Percentiles rank a stretch among this genome's conserved stretches.
Evolutionary conservation across 169 alveolate species (phyloP).

Genomic region (Amoebophrya sp.): DNA sequence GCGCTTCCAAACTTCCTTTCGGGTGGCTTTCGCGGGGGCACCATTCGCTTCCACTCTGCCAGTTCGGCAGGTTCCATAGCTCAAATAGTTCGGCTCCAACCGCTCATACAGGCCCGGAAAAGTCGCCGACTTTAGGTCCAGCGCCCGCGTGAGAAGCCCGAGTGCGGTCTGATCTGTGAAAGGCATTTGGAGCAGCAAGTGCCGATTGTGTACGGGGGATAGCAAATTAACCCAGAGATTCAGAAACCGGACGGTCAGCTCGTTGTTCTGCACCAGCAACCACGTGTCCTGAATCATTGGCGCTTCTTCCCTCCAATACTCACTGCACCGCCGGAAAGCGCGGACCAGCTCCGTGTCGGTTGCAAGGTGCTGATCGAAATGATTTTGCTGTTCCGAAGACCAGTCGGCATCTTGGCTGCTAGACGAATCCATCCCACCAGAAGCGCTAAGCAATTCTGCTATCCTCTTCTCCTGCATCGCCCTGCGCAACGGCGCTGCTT

Average conservation of each 20-base stretch:
- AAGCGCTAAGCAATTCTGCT: not conserved
- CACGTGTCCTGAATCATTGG: constrained; percentile 9
- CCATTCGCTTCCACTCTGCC: not conserved
- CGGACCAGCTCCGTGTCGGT: not conserved
- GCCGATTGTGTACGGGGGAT: not conserved
- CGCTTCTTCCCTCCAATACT: not conserved
- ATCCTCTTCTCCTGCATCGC: not conserved
- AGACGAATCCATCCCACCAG: no score
- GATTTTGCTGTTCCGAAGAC: not conserved
- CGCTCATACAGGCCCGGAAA: not conserved
- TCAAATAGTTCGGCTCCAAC: not conserved
- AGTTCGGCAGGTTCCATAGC: not conserved
- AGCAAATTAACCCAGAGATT: not conserved
- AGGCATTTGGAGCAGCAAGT: not conserved
- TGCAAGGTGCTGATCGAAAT: not conserved
- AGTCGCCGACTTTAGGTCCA: not conserved
- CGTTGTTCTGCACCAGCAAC: not conserved
- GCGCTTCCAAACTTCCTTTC: not conserved
- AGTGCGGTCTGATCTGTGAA: constrained; percentile 16
- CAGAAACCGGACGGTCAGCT: not conserved
- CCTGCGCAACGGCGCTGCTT: not conserved
- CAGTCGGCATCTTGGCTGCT: not conserved
- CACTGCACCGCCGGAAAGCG: not conserved
- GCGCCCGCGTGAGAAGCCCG: not conserved
- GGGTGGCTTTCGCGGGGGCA: not conserved